Conservation (phyloP, 768 basidiomycete species). For the Termitomyces sp. region DNA sequence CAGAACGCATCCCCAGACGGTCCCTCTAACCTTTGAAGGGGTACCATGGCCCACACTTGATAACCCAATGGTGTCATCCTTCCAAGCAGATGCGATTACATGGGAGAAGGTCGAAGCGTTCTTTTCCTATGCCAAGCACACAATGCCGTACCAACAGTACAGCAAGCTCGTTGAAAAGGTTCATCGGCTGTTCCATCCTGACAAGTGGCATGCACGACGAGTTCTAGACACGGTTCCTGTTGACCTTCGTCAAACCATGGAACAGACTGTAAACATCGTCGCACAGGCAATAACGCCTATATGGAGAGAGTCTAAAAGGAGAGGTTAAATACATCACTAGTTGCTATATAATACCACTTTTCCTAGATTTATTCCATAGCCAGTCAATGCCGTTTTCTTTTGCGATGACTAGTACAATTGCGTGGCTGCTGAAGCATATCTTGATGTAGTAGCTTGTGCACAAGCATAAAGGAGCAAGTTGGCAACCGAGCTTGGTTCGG, state of each 20-base stretch:
- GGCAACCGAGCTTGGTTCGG: not conserved
- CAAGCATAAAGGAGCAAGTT: not conserved
- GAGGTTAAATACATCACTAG: not conserved
- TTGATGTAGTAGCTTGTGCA: not conserved
- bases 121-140: not conserved
- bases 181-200: slow-evolving; percentile 10
- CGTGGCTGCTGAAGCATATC: not conserved
- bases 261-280: not conserved
- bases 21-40: slow-evolving; percentile 12
- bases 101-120: slow-evolving; percentile 10
- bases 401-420: not conserved
- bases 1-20: slow-evolving; percentile 13
- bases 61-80: not conserved
- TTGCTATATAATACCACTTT: not conserved
- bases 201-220: slow-evolving; percentile 9
- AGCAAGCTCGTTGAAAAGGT: slow-evolving; percentile 1
- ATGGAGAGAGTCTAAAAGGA: slow-evolving; percentile 1
- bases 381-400: not conserved
- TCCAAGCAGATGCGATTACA: not conserved
- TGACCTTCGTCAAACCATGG: not conserved
- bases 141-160: not conserved
- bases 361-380: not conserved
- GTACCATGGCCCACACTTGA: slow-evolving; percentile 15
- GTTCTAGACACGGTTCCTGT: slow-evolving; percentile 3
- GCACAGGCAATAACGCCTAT: slow-evolving; percentile 7